Percentiles rank a stretch among this genome's conserved stretches.
Conservation (phyloP, 441 rosid species). For the Geranium incanum region DNA sequence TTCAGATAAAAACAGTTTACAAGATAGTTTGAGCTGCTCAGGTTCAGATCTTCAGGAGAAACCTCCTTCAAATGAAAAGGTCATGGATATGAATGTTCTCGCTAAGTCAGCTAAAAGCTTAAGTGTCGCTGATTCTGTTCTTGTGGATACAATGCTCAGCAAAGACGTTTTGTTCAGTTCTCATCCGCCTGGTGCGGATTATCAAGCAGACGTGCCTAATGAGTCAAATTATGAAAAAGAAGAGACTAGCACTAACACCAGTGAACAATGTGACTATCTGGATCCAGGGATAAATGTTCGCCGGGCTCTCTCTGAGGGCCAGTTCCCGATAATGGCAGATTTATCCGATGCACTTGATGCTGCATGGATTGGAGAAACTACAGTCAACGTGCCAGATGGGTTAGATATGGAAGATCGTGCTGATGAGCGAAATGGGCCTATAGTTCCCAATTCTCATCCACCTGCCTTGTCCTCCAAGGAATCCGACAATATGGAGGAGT, state of each 20-base stretch:
- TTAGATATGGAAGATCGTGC: conserved; percentile 30
- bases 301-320: conserved; percentile 69
- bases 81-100: conserved; percentile 31
- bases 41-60: conserved; percentile 39
- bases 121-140: conserved; percentile 34
- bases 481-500: conserved; percentile 49
- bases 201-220: conserved; percentile 23
- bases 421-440: conserved; percentile 38
- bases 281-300: conserved; percentile 39
- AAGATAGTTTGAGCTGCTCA: conserved; percentile 31
- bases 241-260: conserved; percentile 33
- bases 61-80: conserved; percentile 34
- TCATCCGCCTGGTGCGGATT: conserved; percentile 28
- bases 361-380: conserved; percentile 77
- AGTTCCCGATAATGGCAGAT: conserved; percentile 43
- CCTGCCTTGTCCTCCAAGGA: conserved; percentile 38
- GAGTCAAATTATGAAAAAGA: conserved; percentile 33
- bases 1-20: conserved; percentile 29
- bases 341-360: conserved; percentile 87
- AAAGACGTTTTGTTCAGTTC: not conserved
- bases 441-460: conserved; percentile 33
- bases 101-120: conserved; percentile 27
- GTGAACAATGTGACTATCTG: conserved; percentile 33
- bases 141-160: conserved; percentile 35
- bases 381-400: conserved; percentile 31